Percentiles rank a stretch among this genome's conserved stretches.
Evolutionary conservation across 208 protist genomes (phyloP).

Genomic region (Blechomonas ayalai): DNA sequence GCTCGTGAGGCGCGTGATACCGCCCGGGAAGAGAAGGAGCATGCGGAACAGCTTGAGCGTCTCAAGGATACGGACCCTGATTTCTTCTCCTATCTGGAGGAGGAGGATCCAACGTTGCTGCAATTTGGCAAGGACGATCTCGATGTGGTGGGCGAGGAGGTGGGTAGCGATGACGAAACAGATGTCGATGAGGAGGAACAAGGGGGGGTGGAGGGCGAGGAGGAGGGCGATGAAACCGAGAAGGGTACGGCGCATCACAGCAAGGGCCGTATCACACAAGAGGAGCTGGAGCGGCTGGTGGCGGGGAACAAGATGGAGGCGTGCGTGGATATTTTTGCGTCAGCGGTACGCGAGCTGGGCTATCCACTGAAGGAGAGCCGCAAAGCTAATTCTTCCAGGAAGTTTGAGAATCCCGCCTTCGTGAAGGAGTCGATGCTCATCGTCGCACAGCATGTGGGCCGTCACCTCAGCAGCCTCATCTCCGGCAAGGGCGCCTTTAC

Average conservation of each 20-base stretch:
- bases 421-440: slow-evolving; percentile 80
- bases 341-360: slow-evolving; percentile 69
- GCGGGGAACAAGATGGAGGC: slow-evolving; percentile 28
- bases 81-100: slow-evolving; percentile 87
- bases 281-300: slow-evolving; percentile 47
- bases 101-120: slow-evolving; percentile 81
- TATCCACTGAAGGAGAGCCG: slow-evolving; percentile 68
- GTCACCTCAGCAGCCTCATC: slow-evolving; percentile 63
- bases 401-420: slow-evolving; percentile 85
- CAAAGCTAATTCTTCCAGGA: slow-evolving; percentile 50
- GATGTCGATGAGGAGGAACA: slow-evolving; percentile 66
- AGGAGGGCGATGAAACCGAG: slow-evolving; percentile 2
- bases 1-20: slow-evolving; percentile 53
- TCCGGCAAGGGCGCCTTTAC: slow-evolving; percentile 79
- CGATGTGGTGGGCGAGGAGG: slow-evolving; percentile 55
- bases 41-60: slow-evolving; percentile 80
- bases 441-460: slow-evolving; percentile 48
- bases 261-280: slow-evolving; percentile 29
- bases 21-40: slow-evolving; percentile 75
- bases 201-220: slow-evolving; percentile 8
- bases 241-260: slow-evolving; percentile 3
- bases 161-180: slow-evolving; percentile 66
- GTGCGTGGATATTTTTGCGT: slow-evolving; percentile 73
- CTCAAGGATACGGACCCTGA: slow-evolving; percentile 87
- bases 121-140: slow-evolving; percentile 82